These are phyloP conservation scores for Blastobotrys capitulatus DNA, from an alignment of 1,139 yeast genomes.

Conservation along the genomic window DNA sequence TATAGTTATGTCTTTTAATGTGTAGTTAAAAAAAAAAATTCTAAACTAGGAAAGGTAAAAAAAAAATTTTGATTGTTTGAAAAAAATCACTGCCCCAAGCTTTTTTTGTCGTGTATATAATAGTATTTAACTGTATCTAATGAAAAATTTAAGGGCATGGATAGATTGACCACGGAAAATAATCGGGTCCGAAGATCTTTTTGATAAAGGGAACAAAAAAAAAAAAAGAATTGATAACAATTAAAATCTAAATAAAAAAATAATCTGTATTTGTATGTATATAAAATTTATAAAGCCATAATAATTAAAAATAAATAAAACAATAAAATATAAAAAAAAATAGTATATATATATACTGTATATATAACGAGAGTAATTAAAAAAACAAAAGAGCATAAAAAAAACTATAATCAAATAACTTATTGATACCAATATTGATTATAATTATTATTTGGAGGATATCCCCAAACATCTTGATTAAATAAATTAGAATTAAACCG, in stretches of 20 bases:
- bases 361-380: not conserved
- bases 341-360: not conserved
- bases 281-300: too few species aligned
- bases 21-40: too few species aligned
- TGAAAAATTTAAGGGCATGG: too few species aligned
- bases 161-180: not conserved
- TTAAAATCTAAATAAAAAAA: too few species aligned
- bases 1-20: not conserved
- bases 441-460: slow-evolving; percentile 1
- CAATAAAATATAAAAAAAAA: not conserved
- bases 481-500: slow-evolving; percentile 4
- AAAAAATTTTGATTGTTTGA: too few species aligned
- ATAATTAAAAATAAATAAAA: not conserved
- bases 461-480: slow-evolving; percentile 5
- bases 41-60: not conserved
- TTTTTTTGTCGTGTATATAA: too few species aligned
- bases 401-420: too few species aligned
- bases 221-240: too few species aligned
- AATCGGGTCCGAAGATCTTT: not conserved
- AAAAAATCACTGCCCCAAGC: not conserved
- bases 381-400: too few species aligned
- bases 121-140: too few species aligned
- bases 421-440: slow-evolving; percentile 11
- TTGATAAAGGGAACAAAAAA: too few species aligned
- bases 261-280: too few species aligned